Evolutionary conservation across 78 protist species (phyloP), one percentile per base, ranked within the genome.

Genomic region (Dictyostelium brefeldianum): DNA sequence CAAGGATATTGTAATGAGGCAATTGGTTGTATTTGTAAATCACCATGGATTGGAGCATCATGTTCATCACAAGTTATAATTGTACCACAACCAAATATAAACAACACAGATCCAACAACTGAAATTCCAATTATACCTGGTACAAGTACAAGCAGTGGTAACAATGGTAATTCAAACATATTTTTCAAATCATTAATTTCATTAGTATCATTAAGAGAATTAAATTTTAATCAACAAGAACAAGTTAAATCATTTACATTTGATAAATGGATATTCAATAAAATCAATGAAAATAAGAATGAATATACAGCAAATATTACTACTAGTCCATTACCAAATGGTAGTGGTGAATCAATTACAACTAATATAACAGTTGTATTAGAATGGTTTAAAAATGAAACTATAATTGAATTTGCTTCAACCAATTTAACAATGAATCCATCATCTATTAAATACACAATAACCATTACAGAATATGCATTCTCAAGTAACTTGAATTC

Each of bases 121-220:
- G 48, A 67, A 27, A 67, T 67, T 15, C 50, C 43, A 31, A 17
- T 67, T 17, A 36, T 2, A 36, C 43, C 43, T 36, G 43, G 43
- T 36, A 36, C 43, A 3, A 36, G 43, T 36, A n/a, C n/a, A n/a
- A 59, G 22, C 22, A 29, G 57, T 7, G 57, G 57, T 14, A 1
- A 5, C 5, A 65, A 10, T 9, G 75, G 31, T 15, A 67, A 20
- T 29, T 1, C 27, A 67, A 67, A 67, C 5, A 17, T 14, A 27
- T 5, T 67, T 1, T 67, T 29, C 50, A 64, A n/a, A 29, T 56
- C 74, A 56, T 43, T 64, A 17, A 48, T 81, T 46, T 65, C 90
- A 27, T 9, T 82, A 8, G 79, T 65, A 25, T 64, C 80, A 70
- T 78, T 83, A 15, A 71, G 80, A 73, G 91, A 83, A 20, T 48